A percentile compares a stretch with the other conserved stretches of the same genome.
Conservation (phyloP, 1,284 basidiomycete genomes). For the Tremellales sp. region DNA sequence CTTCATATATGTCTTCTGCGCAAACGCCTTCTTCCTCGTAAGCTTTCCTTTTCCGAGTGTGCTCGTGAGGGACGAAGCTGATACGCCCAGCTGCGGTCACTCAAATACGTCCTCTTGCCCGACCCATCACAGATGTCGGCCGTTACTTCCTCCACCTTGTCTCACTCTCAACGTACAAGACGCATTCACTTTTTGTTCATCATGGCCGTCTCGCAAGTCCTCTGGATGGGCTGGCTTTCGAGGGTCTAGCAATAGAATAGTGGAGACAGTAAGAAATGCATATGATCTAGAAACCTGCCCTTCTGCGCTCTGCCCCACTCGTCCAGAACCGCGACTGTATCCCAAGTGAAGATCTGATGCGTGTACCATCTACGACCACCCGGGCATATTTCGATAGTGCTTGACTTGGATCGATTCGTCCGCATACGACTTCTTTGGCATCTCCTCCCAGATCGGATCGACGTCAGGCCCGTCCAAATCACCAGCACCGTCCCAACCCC, state of each 20-base stretch:
- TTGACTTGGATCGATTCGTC: slow-evolving; percentile 64
- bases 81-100: slow-evolving; percentile 68
- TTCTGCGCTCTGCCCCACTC: not conserved
- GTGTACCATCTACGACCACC: too few relatives aligned
- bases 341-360: too few relatives aligned
- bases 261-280: not conserved
- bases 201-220: slow-evolving; percentile 65
- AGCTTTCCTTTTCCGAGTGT: slow-evolving; percentile 26
- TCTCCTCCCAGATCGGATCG: slow-evolving; percentile 88
- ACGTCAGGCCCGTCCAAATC: slow-evolving; percentile 88
- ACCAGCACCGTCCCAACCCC: slow-evolving; percentile 97
- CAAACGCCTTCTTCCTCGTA: slow-evolving; percentile 92
- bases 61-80: too few relatives aligned
- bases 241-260: slow-evolving; percentile 17
- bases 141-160: slow-evolving; percentile 59
- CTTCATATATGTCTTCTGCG: slow-evolving; percentile 79
- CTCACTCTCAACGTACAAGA: slow-evolving; percentile 71
- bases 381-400: slow-evolving; percentile 60
- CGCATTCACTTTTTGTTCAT: slow-evolving; percentile 80
- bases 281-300: not conserved
- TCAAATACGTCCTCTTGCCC: slow-evolving; percentile 85
- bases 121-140: slow-evolving; percentile 53
- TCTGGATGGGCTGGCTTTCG: slow-evolving; percentile 70
- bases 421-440: slow-evolving; percentile 64
- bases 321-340: slow-evolving; percentile 1